phyloP scores from a whole-genome alignment of 2,329 filamentous ascomycete species.

The Arthrobotrys conoides region DNA sequence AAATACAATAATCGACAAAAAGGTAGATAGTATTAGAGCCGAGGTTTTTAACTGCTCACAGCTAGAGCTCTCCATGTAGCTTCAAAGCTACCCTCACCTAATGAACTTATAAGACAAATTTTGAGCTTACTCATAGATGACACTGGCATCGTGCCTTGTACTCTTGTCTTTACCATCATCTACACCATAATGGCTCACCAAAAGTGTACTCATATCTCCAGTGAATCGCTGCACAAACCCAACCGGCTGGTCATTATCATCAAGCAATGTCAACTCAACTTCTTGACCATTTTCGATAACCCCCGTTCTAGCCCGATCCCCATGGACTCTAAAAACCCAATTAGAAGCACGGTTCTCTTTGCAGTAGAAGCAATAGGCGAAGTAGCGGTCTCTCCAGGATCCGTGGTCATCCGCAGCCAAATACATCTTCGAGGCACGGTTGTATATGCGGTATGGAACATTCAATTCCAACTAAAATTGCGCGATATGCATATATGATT shows the following conservation, averaged over 20 bases:
- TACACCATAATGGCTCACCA: slow-evolving; percentile 29
- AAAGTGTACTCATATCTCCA: slow-evolving; percentile 7
- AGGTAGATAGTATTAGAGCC: neutral
- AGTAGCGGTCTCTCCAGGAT: slow-evolving; percentile 9
- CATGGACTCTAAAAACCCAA: slow-evolving; percentile 30
- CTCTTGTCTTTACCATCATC: slow-evolving; percentile 7
- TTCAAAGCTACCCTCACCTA: neutral
- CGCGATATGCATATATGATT: neutral
- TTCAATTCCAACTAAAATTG: slow-evolving; percentile 31
- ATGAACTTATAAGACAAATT: neutral
- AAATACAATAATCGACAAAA: neutral
- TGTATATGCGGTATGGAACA: slow-evolving; percentile 23
- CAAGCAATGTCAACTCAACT: slow-evolving; percentile 27
- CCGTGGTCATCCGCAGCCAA: slow-evolving; percentile 22
- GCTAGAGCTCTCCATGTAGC: neutral
- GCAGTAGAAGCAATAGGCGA: slow-evolving; percentile 27
- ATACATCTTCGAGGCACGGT: neutral
- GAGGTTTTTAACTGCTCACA: no score
- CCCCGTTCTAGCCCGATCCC: neutral
- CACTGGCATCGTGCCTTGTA: neutral
- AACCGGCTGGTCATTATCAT: slow-evolving; percentile 13
- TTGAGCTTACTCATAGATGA: neutral
- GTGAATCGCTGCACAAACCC: slow-evolving; percentile 24
- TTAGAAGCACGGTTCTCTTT: slow-evolving; percentile 12
- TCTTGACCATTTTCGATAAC: slow-evolving; percentile 3